phyloP scores from a whole-genome alignment of 148 eudicot genomes.

The Persicaria maculosa region DNA sequence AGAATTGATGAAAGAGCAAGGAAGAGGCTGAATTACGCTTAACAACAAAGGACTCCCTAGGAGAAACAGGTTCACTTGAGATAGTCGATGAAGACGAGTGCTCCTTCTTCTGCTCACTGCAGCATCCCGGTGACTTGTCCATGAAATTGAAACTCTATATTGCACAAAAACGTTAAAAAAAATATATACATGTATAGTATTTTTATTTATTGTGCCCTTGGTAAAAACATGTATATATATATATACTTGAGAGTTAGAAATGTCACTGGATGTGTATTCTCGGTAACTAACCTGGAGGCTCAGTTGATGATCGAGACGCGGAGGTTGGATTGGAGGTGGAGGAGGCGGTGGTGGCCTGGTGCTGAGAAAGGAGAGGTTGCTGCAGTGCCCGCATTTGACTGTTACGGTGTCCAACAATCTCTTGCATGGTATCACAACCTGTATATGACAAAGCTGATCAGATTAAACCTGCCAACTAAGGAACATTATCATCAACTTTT shows the following conservation, averaged over 20 bases:
- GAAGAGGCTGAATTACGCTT: conserved; percentile 45
- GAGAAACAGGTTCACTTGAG: conserved; percentile 57
- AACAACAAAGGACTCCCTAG: conserved; percentile 66
- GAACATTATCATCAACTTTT: neutral
- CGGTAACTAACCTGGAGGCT: conserved; percentile 34
- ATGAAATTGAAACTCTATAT: conserved; percentile 31
- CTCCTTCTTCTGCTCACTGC: conserved; percentile 50
- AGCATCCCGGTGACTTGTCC: conserved; percentile 26
- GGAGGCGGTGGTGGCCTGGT: conserved; percentile 37
- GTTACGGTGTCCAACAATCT: conserved; percentile 90
- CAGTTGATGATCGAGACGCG: conserved; percentile 31
- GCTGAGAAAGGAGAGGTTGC: conserved; percentile 81
- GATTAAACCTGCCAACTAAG: neutral
- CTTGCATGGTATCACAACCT: conserved; percentile 92
- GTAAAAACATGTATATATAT: neutral
- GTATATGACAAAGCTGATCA: neutral
- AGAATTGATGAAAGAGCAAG: neutral
- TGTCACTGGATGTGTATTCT: too few relatives aligned
- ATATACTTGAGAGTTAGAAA: neutral
- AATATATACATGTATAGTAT: neutral
- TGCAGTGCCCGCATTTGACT: conserved; percentile 96
- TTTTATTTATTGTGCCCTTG: neutral
- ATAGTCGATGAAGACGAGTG: conserved; percentile 51
- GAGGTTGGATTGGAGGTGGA: neutral
- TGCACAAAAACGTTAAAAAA: neutral